These are phyloP conservation scores for Testicularia cyperi DNA, from an alignment of 1,284 basidiomycete genomes.

Conservation along the genomic window DNA sequence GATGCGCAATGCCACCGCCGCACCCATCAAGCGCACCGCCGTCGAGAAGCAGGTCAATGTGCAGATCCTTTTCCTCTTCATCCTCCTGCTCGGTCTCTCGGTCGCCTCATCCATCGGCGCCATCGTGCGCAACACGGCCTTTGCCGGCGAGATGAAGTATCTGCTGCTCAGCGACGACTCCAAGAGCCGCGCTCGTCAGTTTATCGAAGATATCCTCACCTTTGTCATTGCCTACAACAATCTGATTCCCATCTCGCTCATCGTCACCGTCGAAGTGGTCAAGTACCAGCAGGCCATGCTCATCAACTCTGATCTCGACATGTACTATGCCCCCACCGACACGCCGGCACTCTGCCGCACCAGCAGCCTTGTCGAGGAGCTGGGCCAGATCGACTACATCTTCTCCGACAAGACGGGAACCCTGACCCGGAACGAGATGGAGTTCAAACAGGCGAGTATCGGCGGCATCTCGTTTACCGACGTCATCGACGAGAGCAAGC, in stretches of 20 bases:
- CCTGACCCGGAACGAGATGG: constrained; percentile 94
- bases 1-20: constrained; percentile 84
- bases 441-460: constrained; percentile 88
- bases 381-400: constrained; percentile 97
- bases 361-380: constrained; percentile 93
- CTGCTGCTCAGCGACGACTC: constrained; percentile 54
- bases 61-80: constrained; percentile 95
- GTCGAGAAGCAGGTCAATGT: constrained; percentile 95
- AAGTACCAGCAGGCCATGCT: constrained; percentile 96
- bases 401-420: constrained; percentile 99
- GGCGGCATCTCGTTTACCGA: constrained; percentile 88
- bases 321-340: constrained; percentile 87
- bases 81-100: constrained; percentile 81
- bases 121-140: constrained; percentile 66
- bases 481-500: constrained; percentile 77
- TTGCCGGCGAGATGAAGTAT: constrained; percentile 48
- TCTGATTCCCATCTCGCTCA: constrained; percentile 96
- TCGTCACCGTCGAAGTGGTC: constrained; percentile 99
- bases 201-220: constrained; percentile 80
- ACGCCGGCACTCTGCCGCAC: constrained; percentile 96
- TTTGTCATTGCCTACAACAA: constrained; percentile 99
- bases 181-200: constrained; percentile 57
- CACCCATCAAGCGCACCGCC: constrained; percentile 93
- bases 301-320: constrained; percentile 82
- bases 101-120: constrained; percentile 88